Base-by-base conservation (phyloP, 176 grass and related monocot species). In the Avena eriantha region DNA sequence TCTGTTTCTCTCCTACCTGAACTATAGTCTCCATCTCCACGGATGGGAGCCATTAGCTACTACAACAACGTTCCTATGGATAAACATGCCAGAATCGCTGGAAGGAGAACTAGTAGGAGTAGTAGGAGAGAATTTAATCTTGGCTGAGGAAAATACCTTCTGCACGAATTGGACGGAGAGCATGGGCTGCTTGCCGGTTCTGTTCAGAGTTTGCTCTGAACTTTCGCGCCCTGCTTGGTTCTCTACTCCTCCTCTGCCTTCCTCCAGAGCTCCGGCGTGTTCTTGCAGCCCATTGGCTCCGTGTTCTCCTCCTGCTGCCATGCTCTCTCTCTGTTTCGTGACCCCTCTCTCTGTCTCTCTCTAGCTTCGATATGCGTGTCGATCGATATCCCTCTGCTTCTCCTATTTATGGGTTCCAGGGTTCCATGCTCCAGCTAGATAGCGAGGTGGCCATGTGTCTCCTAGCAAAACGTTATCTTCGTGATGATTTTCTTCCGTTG, bases 161-260 rank as follows among this genome's bases (percentile, higher is more conserved):
- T 89, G 86, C 35, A 51, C 46, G 31, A 89, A 89, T 19, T 83
- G 86, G 4, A 89, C 73, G 3, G 84, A 86, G n/a, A 86, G 57
- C 83, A 89, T 92, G 58, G 58, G 31, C 3, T 57, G 48, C 18
- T 61, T n/a, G 29, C 60, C 51, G 49, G 41, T 46, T 18, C 79
- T 66, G 57, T 58, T 66, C 67, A 54, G 56, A 15, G 83, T 67
- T 5, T 68, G 67, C 57, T 86, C 90, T 24, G 75, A 34, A 57
- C 15, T 90, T 35, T 86, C 65, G 36, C 50, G 65, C 12, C 78
- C 49, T 59, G 66, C 69, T 77, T 74, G 77, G 7, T 83, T 68
- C 21, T 22, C 86, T 41, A 0, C 39, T 55, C 76, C 76, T 74
- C 19, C 71, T 83, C 75, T 67, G 16, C 90, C 87, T 84, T 87